Base-by-base conservation (phyloP, 83 land plant species). In the Larix sibirica region DNA sequence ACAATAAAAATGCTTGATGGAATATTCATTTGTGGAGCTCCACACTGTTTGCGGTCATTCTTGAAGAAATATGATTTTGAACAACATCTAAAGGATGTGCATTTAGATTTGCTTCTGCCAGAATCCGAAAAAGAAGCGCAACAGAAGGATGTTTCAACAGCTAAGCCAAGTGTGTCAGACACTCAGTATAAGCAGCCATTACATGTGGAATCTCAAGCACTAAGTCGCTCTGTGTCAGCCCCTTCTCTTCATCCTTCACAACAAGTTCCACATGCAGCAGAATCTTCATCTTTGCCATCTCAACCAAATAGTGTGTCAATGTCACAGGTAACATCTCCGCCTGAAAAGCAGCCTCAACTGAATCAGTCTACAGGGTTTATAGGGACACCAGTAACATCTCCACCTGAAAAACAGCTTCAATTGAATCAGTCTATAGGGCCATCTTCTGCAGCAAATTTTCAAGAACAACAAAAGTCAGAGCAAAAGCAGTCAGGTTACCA, bases 1-100 rank as follows among this genome's bases (percentile, higher is more conserved):
- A 87, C 83, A 74, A 44, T 89, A 81, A 90, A 89, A 71, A 82
- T 84, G 40, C 83, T 87, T 14, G 91, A 89, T 21, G 91, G 91
- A 20, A 82, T 89, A 28, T 88, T 82, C 18, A 87, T 89, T 20
- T 89, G 91, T 77, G 91, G 91, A 13, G 91, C 91, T 67, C 87
- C 90, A 50, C 84, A 87, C 10, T 89, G 91, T 79, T 81, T 88
- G 70, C 77, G 80, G 60, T 89, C 91, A 23, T 89, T 89, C 70
- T 83, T 89, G 66, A 83, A 82, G 64, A 84, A 81, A 69, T 58
- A 79, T 38, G 91, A 87, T 47, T 87, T 89, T 44, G 90, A 89
- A 26, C 71, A 40, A 24, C 91, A 89, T 79, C 65, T 89, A 33
- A 82, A 80, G 59, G 90, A 83, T 4, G 33, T 83, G 6, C 90